These are phyloP conservation scores for Yamadazyma dushanensis DNA, from an alignment of 1,139 yeast genomes.

Conservation along the genomic window DNA sequence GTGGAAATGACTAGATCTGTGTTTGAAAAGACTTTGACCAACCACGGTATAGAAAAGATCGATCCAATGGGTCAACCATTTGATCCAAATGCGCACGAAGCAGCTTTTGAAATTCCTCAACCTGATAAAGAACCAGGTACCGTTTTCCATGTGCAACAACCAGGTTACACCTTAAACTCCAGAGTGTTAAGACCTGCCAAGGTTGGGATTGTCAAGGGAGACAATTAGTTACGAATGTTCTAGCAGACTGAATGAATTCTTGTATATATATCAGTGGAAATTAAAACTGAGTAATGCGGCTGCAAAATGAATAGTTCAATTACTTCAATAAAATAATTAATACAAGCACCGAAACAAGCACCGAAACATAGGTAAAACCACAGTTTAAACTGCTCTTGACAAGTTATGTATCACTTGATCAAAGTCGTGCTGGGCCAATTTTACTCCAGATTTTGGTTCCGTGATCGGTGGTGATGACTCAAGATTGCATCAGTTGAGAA, in stretches of 20 bases:
- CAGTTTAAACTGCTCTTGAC: too few relatives aligned
- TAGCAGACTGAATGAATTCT: constrained; percentile 4
- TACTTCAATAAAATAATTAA: too few relatives aligned
- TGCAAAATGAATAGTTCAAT: too few relatives aligned
- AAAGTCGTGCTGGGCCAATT: background rate
- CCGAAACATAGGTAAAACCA: too few relatives aligned
- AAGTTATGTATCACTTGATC: too few relatives aligned
- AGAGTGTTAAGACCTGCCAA: constrained; percentile 95
- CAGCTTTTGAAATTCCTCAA: constrained; percentile 84
- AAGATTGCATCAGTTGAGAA: background rate
- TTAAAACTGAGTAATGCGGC: too few relatives aligned
- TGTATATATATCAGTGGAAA: constrained; percentile 6
- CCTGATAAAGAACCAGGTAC: constrained; percentile 93
- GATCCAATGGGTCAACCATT: constrained; percentile 84
- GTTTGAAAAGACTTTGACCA: constrained; percentile 78
- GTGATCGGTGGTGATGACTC: constrained; percentile 8
- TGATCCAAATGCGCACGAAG: constrained; percentile 93
- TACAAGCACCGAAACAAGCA: background rate
- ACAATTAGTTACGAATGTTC: constrained; percentile 6
- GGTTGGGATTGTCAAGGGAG: constrained; percentile 85
- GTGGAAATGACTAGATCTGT: constrained; percentile 88
- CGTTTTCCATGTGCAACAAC: constrained; percentile 89
- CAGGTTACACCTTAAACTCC: constrained; percentile 82
- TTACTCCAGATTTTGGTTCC: constrained; percentile 3
- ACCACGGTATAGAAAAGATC: constrained; percentile 78